These are phyloP conservation scores for Kwoniella newhampshirensis DNA, from an alignment of 768 basidiomycete genomes.

Conservation along the genomic window DNA sequence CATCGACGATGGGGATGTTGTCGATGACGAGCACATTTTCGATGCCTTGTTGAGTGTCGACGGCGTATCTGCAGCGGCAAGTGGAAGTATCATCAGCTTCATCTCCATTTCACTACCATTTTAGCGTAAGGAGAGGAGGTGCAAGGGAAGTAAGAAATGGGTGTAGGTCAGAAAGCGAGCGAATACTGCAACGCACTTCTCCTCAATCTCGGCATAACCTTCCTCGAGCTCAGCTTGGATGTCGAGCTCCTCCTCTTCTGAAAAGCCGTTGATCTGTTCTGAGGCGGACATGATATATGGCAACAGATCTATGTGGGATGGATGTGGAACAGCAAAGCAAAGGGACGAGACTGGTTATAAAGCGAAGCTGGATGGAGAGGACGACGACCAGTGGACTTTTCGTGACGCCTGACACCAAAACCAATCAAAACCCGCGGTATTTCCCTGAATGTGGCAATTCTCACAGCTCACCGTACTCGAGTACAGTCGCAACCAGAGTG, in stretches of 20 bases:
- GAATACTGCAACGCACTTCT: constrained; percentile 28
- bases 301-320: no score
- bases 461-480: not conserved
- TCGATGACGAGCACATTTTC: constrained; percentile 92
- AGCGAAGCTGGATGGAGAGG: no score
- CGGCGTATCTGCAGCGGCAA: constrained; percentile 66
- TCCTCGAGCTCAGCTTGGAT: constrained; percentile 45
- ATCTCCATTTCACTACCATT: not conserved
- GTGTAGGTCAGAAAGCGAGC: no score
- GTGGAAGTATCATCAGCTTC: constrained; percentile 3
- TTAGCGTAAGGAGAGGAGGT: not conserved
- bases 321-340: no score
- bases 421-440: no score
- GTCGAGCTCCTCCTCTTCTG: constrained; percentile 44
- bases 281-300: constrained; percentile 8
- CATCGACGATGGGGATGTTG: constrained; percentile 85
- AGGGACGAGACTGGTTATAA: no score
- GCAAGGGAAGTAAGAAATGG: no score
- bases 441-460: constrained; percentile 2
- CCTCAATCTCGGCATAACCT: constrained; percentile 45
- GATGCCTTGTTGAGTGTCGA: constrained; percentile 78
- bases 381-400: no score
- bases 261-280: constrained; percentile 18
- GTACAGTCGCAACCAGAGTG: no score
- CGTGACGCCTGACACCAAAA: no score